Percentiles rank a stretch among this genome's conserved stretches.
These are phyloP conservation scores for Solanum pennellii DNA, from an alignment of 257 asterid species.

Conservation along the genomic window DNA sequence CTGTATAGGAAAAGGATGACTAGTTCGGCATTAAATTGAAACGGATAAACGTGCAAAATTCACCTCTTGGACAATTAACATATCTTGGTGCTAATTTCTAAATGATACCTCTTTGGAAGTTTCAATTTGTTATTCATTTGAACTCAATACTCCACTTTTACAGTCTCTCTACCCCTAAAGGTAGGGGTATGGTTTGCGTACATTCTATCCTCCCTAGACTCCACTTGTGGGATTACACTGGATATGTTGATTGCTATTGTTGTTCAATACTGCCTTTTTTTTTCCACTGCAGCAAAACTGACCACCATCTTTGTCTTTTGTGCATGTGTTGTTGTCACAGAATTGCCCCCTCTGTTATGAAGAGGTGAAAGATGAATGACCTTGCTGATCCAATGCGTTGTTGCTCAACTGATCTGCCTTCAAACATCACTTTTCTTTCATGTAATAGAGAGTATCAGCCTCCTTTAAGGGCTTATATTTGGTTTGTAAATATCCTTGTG, in stretches of 20 bases:
- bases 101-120: neutral
- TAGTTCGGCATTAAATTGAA: neutral
- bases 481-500: constrained; percentile 1
- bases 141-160: neutral
- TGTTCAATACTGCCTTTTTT: neutral
- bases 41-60: neutral
- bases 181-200: neutral
- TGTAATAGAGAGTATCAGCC: neutral
- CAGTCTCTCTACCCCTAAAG: neutral
- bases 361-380: constrained; percentile 60
- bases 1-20: neutral
- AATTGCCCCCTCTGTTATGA: constrained; percentile 73
- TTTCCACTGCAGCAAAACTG: neutral
- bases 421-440: neutral
- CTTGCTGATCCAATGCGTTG: neutral
- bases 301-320: neutral
- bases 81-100: neutral
- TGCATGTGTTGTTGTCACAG: constrained; percentile 26
- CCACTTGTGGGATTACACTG: neutral
- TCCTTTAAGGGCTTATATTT: neutral
- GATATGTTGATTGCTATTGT: neutral
- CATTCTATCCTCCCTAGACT: neutral
- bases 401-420: neutral
- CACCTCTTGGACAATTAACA: neutral
- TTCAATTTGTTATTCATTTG: neutral